Percentiles rank a stretch among this genome's conserved stretches.
Evolutionary conservation across 2,329 filamentous ascomycete species (phyloP).

Genomic region (Dactylonectria macrodidyma): DNA sequence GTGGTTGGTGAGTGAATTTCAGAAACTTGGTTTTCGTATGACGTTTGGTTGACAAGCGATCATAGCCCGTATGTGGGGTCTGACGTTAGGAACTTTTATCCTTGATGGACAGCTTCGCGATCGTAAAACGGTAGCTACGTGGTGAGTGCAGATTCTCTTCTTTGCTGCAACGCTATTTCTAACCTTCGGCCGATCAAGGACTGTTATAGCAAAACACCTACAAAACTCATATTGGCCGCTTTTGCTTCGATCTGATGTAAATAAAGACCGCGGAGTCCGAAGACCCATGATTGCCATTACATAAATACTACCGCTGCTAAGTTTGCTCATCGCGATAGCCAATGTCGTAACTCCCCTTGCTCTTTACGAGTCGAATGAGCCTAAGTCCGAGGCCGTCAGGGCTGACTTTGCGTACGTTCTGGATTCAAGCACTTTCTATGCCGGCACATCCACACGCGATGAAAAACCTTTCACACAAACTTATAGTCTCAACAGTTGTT

Average conservation of each 20-base stretch:
- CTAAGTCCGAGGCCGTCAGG: neutral
- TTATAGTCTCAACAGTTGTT: constrained; percentile 4
- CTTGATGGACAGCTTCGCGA: constrained; percentile 24
- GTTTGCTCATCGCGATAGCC: constrained; percentile 20
- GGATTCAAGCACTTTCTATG: constrained; percentile 26
- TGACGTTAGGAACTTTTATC: constrained; percentile 9
- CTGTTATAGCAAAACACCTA: constrained; percentile 19
- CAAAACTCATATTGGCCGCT: constrained; percentile 29
- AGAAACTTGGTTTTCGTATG: too few relatives aligned
- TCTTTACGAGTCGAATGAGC: constrained; percentile 28
- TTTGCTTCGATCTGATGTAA: constrained; percentile 25
- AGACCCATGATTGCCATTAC: constrained; percentile 18
- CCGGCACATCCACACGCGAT: constrained; percentile 28
- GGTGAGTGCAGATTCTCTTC: constrained; percentile 4
- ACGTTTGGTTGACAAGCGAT: too few relatives aligned
- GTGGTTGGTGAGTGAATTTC: too few relatives aligned
- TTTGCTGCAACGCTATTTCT: neutral
- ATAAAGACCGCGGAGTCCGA: constrained; percentile 22
- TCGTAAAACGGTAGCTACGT: constrained; percentile 26
- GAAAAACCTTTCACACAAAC: constrained; percentile 20
- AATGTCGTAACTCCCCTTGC: constrained; percentile 30
- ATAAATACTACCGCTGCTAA: constrained; percentile 14
- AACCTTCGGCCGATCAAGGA: constrained; percentile 8
- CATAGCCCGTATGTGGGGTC: too few relatives aligned
- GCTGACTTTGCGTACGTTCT: constrained; percentile 21